phyloP scores from a whole-genome alignment of 1,139 yeast genomes.

The Geotrichum klebahnii region DNA sequence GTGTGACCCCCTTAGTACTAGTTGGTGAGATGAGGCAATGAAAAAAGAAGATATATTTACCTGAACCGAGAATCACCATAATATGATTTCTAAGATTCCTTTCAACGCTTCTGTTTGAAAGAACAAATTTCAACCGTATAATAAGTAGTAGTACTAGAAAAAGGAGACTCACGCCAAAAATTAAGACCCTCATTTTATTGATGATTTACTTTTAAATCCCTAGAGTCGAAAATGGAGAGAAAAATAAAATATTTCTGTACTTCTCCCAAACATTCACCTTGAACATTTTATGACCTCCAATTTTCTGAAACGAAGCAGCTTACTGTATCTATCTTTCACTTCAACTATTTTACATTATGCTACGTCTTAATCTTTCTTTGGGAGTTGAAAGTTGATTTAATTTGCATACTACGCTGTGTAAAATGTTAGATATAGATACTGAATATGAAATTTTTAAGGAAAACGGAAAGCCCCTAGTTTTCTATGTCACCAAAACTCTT shows the following conservation, averaged over 20 bases:
- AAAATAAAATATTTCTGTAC: too few species aligned
- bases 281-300: too few species aligned
- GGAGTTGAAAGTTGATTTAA: too few species aligned
- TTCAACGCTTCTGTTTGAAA: neutral
- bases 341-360: too few species aligned
- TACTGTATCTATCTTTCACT: too few species aligned
- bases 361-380: too few species aligned
- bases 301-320: too few species aligned
- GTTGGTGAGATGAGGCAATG: neutral
- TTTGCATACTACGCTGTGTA: too few species aligned
- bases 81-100: constrained; percentile 16
- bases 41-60: constrained; percentile 1
- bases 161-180: too few species aligned
- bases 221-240: too few species aligned
- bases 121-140: neutral
- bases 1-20: constrained; percentile 73
- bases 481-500: neutral
- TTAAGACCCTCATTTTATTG: neutral
- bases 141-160: neutral
- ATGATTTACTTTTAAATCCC: too few species aligned
- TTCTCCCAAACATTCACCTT: too few species aligned
- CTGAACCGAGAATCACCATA: constrained; percentile 32
- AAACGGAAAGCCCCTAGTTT: neutral
- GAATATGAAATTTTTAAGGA: neutral
- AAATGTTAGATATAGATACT: neutral